Base-by-base conservation (phyloP, 805 yeast genomes). In the Ogataea saltuana region DNA sequence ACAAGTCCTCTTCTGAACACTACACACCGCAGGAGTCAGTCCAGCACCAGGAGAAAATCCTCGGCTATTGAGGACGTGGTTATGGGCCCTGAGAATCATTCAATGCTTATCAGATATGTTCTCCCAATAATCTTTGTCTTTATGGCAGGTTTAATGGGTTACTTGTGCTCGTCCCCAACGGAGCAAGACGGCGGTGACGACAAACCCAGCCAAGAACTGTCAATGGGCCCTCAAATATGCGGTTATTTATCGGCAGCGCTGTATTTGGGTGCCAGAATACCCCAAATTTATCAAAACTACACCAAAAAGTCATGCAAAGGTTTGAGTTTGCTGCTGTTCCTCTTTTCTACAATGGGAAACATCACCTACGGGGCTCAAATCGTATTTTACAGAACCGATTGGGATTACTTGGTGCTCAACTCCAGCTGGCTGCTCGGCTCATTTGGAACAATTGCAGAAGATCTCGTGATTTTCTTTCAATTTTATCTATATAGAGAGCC, bases 271-370 rank as follows among this genome's bases (percentile, higher is more conserved):
- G 93, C 93, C 3, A 68, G 88, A 51, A 39, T 64, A 26, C 99
- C 99, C 0, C 99, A 91, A 64, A 85, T 91, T 41, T 67, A 76
- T 44, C 95, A 86, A 59, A 91, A 91, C 65, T 78, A 81, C 61
- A 70, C 70, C 35, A 77, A 96, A 51, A 80, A 82, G 56, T 85
- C 96, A 4, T 89, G 89, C 42, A 75, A 79, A 44, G 98, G 98
- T 1, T 82, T 93, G 54, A 84, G 96, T 43, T 76, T 91, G 49
- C 75, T 88, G 40, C 86, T 85, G 64, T 85, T 85, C 67, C 63
- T 85, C 51, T 80, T 85, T 50, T 83, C 90, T 22, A 76, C 85
- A 8, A 67, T 84, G 54, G 95, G 93, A 15, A 85, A 85, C 60
- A 57, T 85, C 49, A 81, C 91, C 4, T 86, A 83, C 55, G 86